Conservation (phyloP, 345 rosid species). For the Hibiscus mutabilis region DNA sequence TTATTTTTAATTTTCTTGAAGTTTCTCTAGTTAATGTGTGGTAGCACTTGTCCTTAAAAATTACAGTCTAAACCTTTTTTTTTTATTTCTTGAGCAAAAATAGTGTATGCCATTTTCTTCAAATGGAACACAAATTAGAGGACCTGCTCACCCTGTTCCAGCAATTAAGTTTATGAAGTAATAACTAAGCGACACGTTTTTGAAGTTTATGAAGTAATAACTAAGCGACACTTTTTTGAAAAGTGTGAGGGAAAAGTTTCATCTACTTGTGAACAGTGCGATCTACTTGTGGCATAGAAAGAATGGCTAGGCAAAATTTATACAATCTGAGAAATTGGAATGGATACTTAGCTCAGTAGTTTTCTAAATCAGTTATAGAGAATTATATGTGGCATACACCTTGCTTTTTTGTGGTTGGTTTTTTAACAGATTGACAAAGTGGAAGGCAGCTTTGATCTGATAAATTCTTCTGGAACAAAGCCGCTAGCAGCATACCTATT, state of each 20-base stretch:
- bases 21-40: background rate
- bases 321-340: background rate
- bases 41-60: background rate
- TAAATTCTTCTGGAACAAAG: conserved; percentile 68
- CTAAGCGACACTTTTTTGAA: background rate
- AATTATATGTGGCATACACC: background rate
- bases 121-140: background rate
- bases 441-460: conserved; percentile 71
- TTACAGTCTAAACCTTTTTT: background rate
- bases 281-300: background rate
- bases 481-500: conserved; percentile 95
- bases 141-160: background rate
- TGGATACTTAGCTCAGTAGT: background rate
- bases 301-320: background rate
- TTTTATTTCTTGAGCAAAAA: background rate
- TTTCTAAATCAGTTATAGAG: background rate
- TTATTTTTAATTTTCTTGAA: too few relatives aligned
- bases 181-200: too few relatives aligned
- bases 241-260: background rate
- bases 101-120: background rate
- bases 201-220: too few relatives aligned
- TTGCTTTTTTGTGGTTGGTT: conserved; percentile 1
- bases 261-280: background rate
- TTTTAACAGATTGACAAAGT: conserved; percentile 56
- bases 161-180: background rate